These are phyloP conservation scores for Penicillium carneum DNA, from an alignment of 2,329 filamentous ascomycete species.

Conservation along the genomic window DNA sequence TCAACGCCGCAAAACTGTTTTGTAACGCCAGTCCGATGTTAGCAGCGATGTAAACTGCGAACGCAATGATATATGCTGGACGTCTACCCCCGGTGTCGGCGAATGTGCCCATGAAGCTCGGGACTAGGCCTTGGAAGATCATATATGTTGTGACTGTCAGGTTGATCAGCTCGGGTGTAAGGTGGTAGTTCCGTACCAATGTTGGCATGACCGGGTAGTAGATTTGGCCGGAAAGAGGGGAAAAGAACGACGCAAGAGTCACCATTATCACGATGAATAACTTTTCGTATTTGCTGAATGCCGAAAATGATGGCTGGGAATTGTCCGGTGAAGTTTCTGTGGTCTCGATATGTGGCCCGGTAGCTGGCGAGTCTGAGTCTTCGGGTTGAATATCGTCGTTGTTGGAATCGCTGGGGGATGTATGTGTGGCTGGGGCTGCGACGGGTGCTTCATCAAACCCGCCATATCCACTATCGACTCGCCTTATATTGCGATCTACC, in stretches of 20 bases:
- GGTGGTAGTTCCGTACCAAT: conserved; percentile 32
- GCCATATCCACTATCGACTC: conserved; percentile 10
- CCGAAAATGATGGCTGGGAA: conserved; percentile 31
- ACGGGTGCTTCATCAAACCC: background rate
- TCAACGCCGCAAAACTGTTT: conserved; percentile 38
- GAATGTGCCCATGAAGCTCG: conserved; percentile 42
- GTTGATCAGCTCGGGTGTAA: conserved; percentile 36
- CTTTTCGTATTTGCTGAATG: conserved; percentile 45
- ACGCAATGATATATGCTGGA: conserved; percentile 39
- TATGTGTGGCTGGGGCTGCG: background rate
- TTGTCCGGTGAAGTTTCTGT: background rate
- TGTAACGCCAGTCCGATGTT: conserved; percentile 46
- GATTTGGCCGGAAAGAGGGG: conserved; percentile 50
- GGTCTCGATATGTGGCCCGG: conserved; percentile 12
- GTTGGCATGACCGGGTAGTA: conserved; percentile 41
- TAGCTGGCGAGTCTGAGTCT: background rate
- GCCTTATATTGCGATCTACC: background rate
- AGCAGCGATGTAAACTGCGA: conserved; percentile 41
- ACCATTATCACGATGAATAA: conserved; percentile 50
- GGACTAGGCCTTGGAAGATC: conserved; percentile 41
- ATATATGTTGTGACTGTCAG: conserved; percentile 44
- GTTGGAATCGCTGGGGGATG: background rate
- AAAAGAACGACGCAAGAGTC: conserved; percentile 52
- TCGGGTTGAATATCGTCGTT: background rate
- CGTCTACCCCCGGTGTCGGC: conserved; percentile 45